Evolutionary conservation across 179 eudicot genomes (phyloP).

Genomic region (Silene vulgaris): DNA sequence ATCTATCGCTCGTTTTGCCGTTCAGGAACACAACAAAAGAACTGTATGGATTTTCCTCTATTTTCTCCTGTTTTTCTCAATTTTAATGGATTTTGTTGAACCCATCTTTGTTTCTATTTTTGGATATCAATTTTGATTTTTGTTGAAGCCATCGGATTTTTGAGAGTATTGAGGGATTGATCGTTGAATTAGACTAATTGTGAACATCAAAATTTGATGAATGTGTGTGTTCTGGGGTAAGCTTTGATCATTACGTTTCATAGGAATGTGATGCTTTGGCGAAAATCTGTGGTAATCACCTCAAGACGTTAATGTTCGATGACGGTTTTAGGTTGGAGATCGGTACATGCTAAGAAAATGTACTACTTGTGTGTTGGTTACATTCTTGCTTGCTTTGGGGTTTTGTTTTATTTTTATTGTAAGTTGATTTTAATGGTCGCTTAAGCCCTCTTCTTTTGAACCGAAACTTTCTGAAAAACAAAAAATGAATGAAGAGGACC

Average conservation of each 20-base stretch:
- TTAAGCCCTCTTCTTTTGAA: no score
- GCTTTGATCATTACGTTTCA: no score
- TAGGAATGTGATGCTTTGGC: background rate
- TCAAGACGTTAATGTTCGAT: background rate
- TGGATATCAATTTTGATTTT: background rate
- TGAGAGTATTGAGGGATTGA: background rate
- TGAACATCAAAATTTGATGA: background rate
- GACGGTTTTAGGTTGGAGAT: background rate
- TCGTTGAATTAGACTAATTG: background rate
- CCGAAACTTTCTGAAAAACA: no score
- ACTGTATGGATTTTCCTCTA: slow-evolving; percentile 16
- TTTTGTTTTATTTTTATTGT: background rate
- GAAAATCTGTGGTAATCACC: background rate
- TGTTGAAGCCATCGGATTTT: background rate
- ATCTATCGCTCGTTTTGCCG: slow-evolving; percentile 33
- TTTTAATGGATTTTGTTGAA: background rate
- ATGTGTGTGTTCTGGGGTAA: no score
- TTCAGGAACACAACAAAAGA: slow-evolving; percentile 32
- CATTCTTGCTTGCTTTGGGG: background rate
- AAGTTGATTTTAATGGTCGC: background rate
- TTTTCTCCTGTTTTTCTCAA: no score
- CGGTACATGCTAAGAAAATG: background rate
- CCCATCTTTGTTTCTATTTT: background rate
- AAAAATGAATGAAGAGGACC: no score
- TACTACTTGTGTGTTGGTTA: background rate